Percentiles rank a stretch among this genome's conserved stretches.
These are phyloP conservation scores for Eucalyptus curtisii DNA, from an alignment of 345 rosid genomes.

Conservation along the genomic window DNA sequence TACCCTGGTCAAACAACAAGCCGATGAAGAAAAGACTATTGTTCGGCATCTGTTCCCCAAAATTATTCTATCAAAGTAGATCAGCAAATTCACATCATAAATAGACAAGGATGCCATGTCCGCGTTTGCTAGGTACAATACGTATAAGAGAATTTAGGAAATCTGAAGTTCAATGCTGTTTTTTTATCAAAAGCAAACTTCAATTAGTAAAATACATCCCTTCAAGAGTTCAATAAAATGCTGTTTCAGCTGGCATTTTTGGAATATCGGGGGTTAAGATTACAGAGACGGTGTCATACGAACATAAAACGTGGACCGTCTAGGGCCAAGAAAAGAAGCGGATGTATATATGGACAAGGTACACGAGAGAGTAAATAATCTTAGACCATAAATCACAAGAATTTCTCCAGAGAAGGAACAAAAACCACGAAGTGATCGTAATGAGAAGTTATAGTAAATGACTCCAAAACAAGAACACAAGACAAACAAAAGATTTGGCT, in stretches of 20 bases:
- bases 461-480: background rate
- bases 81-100: background rate
- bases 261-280: background rate
- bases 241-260: background rate
- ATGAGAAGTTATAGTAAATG: background rate
- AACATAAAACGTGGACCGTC: no score
- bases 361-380: background rate
- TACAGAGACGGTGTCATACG: background rate
- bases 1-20: slow-evolving; percentile 29
- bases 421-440: background rate
- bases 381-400: background rate
- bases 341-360: background rate
- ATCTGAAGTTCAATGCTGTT: background rate
- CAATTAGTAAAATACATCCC: background rate
- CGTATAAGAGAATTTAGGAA: background rate
- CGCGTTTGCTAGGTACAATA: background rate
- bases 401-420: background rate
- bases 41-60: background rate
- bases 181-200: background rate
- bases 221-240: background rate
- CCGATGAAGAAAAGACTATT: background rate
- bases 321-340: no score
- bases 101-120: background rate
- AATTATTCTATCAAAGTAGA: background rate
- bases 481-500: background rate